Evolutionary conservation across 2,329 filamentous ascomycete species (phyloP), one percentile per base, ranked within the genome.

Genomic region (Coniochaeta hoffmannii): DNA sequence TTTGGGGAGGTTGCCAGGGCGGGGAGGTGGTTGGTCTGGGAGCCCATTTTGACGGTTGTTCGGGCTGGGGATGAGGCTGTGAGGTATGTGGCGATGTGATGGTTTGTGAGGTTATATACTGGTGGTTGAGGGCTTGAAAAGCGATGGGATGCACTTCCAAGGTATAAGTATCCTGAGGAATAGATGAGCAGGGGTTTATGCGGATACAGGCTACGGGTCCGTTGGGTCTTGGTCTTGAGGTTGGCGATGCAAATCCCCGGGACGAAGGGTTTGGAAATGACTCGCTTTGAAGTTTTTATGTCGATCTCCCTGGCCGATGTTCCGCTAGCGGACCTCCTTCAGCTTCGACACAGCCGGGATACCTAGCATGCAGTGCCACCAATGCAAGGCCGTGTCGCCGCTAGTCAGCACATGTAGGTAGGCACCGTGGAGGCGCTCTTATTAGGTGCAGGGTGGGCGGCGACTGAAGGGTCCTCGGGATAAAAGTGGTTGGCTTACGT

Each of bases 1-100:
- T 90, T 88, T 53, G 92, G 92, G 69, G 88, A 85, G 56, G 78
- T 84, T 65, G 76, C 76, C 69, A 86, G 73, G 46, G 83, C 83
- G 55, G 82, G 82, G 26, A 82, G 79, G 22, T 4, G 2, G 50
- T 75, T 69, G 56, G 64, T 68, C 44, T 65, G 58, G 26, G 50
- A 53, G 14, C 49, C 49, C 49, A 51, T 51, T 28, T 10, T 46
- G 41, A 22, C n/a, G n/a, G n/a, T n/a, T n/a, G 17, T 22, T 14
- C 3, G 12, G 34, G n/a, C 4, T 36, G 10, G 36, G 5, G 17
- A 17, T 7, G 35, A n/a, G 15, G 11, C 19, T 41, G 17, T 41
- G 15, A 22, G 36, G 35, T 11, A 4, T 22, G 36, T 19, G 17
- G 22, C 2, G 12, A 19, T 41, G 36, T 19, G 7, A 10, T 41